Evolutionary conservation across 371 early-diverging fungal genomes (phyloP).

Genomic region (Lichtheimia ornata): DNA sequence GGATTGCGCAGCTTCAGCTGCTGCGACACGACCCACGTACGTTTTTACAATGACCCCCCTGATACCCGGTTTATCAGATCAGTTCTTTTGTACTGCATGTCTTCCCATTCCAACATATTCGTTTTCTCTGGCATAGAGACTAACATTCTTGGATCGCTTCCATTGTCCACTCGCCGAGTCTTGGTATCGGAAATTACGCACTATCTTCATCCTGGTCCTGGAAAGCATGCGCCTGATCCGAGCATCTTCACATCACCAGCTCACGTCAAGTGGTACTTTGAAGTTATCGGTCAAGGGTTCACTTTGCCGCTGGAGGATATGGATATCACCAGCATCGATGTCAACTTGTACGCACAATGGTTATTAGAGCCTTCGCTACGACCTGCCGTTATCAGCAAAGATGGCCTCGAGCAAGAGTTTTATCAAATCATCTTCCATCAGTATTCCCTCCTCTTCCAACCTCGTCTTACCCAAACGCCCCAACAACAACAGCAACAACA

Average conservation of each 20-base stretch:
- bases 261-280: conserved; percentile 86
- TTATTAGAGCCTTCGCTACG: conserved; percentile 65
- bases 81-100: conserved; percentile 1
- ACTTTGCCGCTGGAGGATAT: conserved; percentile 78
- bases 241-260: conserved; percentile 60
- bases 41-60: conserved; percentile 2
- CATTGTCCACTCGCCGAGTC: conserved; percentile 61
- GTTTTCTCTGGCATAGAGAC: conserved; percentile 49
- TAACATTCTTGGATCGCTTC: conserved; percentile 66
- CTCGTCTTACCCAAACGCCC: conserved; percentile 29
- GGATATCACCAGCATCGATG: conserved; percentile 63
- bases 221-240: conserved; percentile 50
- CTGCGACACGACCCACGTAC: conserved; percentile 71
- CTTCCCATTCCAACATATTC: background rate
- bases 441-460: conserved; percentile 72
- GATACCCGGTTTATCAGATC: conserved; percentile 6
- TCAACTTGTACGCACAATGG: conserved; percentile 77
- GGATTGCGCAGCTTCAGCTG: conserved; percentile 68
- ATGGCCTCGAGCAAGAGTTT: conserved; percentile 44
- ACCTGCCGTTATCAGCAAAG: conserved; percentile 60
- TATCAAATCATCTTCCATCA: conserved; percentile 75
- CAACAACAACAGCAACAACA: conserved; percentile 16
- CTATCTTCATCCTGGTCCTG: conserved; percentile 46
- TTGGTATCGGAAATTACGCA: conserved; percentile 68
- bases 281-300: conserved; percentile 82